Percentiles rank a stretch among this genome's conserved stretches.
Evolutionary conservation across 495 filamentous ascomycete species (phyloP).

Genomic region (Penicillium parvum): DNA sequence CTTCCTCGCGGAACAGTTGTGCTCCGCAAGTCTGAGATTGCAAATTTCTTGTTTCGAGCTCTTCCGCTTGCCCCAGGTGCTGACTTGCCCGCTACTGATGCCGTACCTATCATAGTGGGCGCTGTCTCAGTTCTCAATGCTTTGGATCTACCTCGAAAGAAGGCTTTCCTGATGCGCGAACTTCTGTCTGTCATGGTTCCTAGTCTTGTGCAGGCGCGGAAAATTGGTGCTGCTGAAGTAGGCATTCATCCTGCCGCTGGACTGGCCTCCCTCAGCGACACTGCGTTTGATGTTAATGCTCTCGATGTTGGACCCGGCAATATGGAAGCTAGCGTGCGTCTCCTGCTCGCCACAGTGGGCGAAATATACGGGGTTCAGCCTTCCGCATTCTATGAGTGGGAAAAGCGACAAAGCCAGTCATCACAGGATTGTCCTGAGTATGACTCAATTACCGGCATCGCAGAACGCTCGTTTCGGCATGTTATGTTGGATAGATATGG

Average conservation of each 20-base stretch:
- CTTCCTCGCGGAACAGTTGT: constrained; percentile 39
- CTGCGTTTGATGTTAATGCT: constrained; percentile 53
- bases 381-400: constrained; percentile 34
- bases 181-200: constrained; percentile 77
- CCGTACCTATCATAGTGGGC: constrained; percentile 72
- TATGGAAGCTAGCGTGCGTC: constrained; percentile 66
- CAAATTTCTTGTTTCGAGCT: constrained; percentile 64
- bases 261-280: constrained; percentile 57
- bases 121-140: constrained; percentile 76
- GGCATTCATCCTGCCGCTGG: constrained; percentile 93
- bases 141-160: constrained; percentile 77
- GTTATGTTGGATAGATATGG: constrained; percentile 39
- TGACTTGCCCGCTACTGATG: constrained; percentile 65
- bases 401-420: constrained; percentile 26
- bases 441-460: constrained; percentile 40
- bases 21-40: constrained; percentile 60
- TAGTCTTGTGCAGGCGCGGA: constrained; percentile 85
- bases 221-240: constrained; percentile 86
- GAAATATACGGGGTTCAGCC: constrained; percentile 47
- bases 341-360: constrained; percentile 52
- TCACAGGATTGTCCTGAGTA: constrained; percentile 26
- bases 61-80: constrained; percentile 56
- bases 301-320: constrained; percentile 72
- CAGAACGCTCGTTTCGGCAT: constrained; percentile 42
- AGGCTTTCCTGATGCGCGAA: constrained; percentile 80